A percentile compares a stretch with the other conserved stretches of the same genome.
Evolutionary conservation across 352 stramenopile species (phyloP).

Genomic region (Phytophthora meadii): DNA sequence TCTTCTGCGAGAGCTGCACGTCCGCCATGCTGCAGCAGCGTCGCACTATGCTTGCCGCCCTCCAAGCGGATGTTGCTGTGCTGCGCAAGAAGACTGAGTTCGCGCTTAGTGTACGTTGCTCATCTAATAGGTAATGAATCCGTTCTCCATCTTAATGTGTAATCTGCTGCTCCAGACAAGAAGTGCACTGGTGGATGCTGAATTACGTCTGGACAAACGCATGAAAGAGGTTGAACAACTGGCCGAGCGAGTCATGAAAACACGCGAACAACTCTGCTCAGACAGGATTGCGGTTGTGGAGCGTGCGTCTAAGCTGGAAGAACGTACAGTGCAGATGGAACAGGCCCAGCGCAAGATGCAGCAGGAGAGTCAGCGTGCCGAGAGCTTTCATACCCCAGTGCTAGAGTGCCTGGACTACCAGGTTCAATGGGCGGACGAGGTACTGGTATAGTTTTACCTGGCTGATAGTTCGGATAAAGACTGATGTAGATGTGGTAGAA

Average conservation of each 20-base stretch:
- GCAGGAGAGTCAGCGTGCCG: slow-evolving; percentile 33
- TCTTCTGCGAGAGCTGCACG: slow-evolving; percentile 74
- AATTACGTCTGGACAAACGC: slow-evolving; percentile 52
- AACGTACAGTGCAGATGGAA: slow-evolving; percentile 48
- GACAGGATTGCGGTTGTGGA: slow-evolving; percentile 72
- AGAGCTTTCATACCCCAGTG: slow-evolving; percentile 56
- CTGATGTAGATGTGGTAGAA: slow-evolving; percentile 40
- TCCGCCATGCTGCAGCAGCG: slow-evolving; percentile 77
- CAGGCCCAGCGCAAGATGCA: slow-evolving; percentile 53
- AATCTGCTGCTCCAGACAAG: slow-evolving; percentile 44
- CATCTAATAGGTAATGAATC: slow-evolving; percentile 6
- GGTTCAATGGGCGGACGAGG: slow-evolving; percentile 65
- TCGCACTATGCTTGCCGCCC: slow-evolving; percentile 72
- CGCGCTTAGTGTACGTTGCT: slow-evolving; percentile 57
- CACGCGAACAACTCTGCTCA: slow-evolving; percentile 70
- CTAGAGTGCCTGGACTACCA: slow-evolving; percentile 77
- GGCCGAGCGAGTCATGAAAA: slow-evolving; percentile 74
- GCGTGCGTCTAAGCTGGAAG: slow-evolving; percentile 56
- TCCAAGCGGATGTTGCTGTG: slow-evolving; percentile 82
- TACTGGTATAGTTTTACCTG: slow-evolving; percentile 14
- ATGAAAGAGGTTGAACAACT: slow-evolving; percentile 68
- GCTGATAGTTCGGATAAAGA: neutral
- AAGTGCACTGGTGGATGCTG: slow-evolving; percentile 55
- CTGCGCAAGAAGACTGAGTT: slow-evolving; percentile 82
- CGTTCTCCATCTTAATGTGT: slow-evolving; percentile 1